Evolutionary conservation across 345 rosid species (phyloP).

Genomic region (Eucalyptus tenuipes): DNA sequence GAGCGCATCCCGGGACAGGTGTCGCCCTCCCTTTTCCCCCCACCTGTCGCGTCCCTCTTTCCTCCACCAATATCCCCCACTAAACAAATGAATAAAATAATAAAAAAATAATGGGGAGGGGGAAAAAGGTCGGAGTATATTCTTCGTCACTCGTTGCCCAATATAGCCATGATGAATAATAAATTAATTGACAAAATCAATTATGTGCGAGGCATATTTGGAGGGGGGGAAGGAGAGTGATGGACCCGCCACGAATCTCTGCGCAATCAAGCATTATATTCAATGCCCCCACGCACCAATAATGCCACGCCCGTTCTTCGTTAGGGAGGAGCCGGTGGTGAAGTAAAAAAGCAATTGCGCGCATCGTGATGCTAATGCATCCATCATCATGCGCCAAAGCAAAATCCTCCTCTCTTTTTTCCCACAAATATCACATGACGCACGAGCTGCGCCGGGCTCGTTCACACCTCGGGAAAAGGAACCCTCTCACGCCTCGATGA

Average conservation of each 20-base stretch:
- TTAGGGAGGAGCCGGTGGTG: not conserved
- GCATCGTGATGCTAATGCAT: not conserved
- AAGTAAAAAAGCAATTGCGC: not conserved
- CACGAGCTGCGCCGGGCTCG: not conserved
- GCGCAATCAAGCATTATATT: not conserved
- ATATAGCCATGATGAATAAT: not conserved
- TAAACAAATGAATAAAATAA: not conserved
- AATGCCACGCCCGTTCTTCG: not conserved
- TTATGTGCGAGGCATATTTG: not conserved
- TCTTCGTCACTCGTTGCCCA: not conserved
- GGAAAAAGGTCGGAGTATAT: not conserved
- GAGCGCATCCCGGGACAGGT: not conserved
- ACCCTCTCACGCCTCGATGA: not conserved
- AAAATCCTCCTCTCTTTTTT: not conserved
- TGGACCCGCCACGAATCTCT: not conserved
- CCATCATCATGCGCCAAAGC: not conserved
- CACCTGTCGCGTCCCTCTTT: not conserved
- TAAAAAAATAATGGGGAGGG: rapidly evolving
- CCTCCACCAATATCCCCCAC: not conserved
- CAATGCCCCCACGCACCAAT: not conserved
- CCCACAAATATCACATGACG: not conserved
- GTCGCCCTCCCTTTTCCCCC: not conserved
- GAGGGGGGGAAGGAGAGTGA: not conserved
- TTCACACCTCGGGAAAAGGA: not conserved
- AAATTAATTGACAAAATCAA: not conserved